Percentiles rank a stretch among this genome's conserved stretches.
Evolutionary conservation across 257 asterid species (phyloP).

Genomic region (Cynanchum wilfordii): DNA sequence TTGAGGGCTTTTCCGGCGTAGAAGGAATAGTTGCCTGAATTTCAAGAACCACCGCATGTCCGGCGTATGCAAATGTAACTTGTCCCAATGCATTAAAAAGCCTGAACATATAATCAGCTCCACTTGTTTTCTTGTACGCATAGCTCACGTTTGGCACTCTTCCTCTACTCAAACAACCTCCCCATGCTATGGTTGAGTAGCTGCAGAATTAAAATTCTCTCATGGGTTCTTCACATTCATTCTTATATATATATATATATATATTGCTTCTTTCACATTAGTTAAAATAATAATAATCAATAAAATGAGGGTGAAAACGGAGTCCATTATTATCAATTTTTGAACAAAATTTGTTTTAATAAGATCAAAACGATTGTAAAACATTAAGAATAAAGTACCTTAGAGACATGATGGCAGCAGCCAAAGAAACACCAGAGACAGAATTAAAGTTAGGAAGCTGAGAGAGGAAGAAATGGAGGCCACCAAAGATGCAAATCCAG

Average conservation of each 20-base stretch:
- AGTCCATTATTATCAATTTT: too few species aligned
- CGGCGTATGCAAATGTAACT: constrained; percentile 80
- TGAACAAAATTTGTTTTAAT: too few species aligned
- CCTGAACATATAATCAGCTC: constrained; percentile 54
- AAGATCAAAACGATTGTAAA: too few species aligned
- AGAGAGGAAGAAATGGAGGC: constrained; percentile 75
- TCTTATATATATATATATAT: too few species aligned
- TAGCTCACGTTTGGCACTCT: constrained; percentile 62
- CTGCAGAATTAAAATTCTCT: constrained; percentile 25
- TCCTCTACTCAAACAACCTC: constrained; percentile 56
- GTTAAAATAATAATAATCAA: too few species aligned
- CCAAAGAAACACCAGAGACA: constrained; percentile 71
- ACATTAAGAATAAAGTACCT: too few species aligned
- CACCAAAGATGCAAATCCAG: constrained; percentile 91
- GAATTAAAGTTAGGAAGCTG: constrained; percentile 83
- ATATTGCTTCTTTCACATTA: too few species aligned
- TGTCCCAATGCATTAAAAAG: constrained; percentile 75
- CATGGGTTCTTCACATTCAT: neutral
- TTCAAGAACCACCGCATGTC: constrained; percentile 80
- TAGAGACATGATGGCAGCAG: constrained; percentile 88
- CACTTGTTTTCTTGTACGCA: constrained; percentile 50
- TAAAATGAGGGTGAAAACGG: too few species aligned
- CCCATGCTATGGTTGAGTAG: constrained; percentile 88
- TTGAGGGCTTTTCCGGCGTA: constrained; percentile 82
- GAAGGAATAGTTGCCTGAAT: constrained; percentile 91